phyloP scores from a whole-genome alignment of 2,329 filamentous ascomycete species.

The Sporothrix sp. region DNA sequence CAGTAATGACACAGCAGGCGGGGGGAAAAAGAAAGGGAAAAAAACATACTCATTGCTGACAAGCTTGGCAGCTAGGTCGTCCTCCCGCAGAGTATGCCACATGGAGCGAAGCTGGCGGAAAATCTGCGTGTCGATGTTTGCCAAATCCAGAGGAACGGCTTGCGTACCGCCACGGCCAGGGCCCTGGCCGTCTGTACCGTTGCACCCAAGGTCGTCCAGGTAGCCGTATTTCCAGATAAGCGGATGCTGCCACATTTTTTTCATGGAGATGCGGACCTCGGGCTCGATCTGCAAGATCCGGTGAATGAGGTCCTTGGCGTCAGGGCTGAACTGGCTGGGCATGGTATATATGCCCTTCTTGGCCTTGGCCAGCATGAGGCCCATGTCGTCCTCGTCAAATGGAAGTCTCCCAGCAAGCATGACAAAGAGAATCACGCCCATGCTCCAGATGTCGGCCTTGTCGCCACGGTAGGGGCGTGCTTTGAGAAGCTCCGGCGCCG shows the following conservation, averaged over 20 bases:
- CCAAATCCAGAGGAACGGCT: conserved; percentile 46
- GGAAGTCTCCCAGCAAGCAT: conserved; percentile 76
- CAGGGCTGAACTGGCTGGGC: conserved; percentile 50
- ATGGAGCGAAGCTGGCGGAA: conserved; percentile 78
- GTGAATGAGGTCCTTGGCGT: conserved; percentile 68
- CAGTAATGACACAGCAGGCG: too few species aligned
- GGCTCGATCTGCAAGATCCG: conserved; percentile 74
- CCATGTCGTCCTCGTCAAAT: conserved; percentile 61
- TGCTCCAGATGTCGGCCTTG: conserved; percentile 88
- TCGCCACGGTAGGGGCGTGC: conserved; percentile 71
- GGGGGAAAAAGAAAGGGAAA: not conserved
- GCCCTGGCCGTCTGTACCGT: conserved; percentile 28
- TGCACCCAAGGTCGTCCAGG: conserved; percentile 58
- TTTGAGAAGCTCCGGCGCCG: conserved; percentile 81
- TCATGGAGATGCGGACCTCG: conserved; percentile 65
- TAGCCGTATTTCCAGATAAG: conserved; percentile 77
- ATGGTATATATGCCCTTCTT: conserved; percentile 52
- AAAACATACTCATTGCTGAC: conserved; percentile 49
- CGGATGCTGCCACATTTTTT: conserved; percentile 77
- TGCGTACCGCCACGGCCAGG: conserved; percentile 53
- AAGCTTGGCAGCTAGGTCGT: conserved; percentile 61
- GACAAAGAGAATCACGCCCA: conserved; percentile 81
- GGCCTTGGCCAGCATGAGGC: conserved; percentile 51
- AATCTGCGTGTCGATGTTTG: conserved; percentile 71
- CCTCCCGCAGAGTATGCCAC: conserved; percentile 78